Evolutionary conservation across 495 filamentous ascomycete genomes (phyloP).

Genomic region (Lasiosphaeria hispida): DNA sequence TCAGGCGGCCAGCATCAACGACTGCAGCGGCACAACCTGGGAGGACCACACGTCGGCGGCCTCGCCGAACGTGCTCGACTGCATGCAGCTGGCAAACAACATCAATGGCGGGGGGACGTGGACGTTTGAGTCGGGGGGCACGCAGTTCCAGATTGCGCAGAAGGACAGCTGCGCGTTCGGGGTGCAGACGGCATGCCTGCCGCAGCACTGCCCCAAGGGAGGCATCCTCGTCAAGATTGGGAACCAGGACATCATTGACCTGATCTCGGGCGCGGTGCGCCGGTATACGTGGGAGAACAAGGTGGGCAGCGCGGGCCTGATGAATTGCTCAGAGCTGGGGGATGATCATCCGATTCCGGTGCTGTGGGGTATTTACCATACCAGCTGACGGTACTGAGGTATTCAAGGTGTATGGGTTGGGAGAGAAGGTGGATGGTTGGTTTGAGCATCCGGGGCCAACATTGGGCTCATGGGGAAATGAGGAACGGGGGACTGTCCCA

Average conservation of each 20-base stretch:
- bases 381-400: no score
- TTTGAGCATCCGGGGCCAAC: no score
- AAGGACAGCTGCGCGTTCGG: background rate
- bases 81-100: background rate
- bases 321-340: background rate
- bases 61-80: background rate
- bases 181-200: background rate
- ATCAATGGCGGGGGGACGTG: constrained; percentile 3
- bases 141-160: background rate
- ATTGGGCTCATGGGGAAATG: no score
- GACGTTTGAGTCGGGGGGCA: background rate
- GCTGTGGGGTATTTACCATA: background rate
- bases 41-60: background rate
- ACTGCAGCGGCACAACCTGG: background rate
- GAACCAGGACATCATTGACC: constrained; percentile 5
- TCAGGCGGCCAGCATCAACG: background rate
- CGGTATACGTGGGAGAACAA: background rate
- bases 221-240: constrained; percentile 5
- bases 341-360: background rate
- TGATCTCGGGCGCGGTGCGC: background rate
- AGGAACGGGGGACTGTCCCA: no score
- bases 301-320: background rate
- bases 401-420: no score
- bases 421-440: no score
- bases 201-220: background rate